Evolutionary conservation across 345 rosid genomes (phyloP).

Genomic region (Carallia brachiata): DNA sequence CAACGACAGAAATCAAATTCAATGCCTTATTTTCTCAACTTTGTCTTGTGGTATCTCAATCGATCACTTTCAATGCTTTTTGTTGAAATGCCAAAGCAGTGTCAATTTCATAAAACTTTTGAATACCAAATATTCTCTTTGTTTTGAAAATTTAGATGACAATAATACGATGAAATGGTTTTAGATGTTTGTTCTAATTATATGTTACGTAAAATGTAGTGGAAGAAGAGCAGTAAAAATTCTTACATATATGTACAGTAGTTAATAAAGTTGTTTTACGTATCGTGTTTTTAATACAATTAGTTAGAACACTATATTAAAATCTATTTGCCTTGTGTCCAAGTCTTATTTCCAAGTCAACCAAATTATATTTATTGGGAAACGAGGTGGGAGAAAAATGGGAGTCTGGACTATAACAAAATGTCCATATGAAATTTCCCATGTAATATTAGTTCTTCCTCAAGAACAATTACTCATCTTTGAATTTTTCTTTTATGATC

Average conservation of each 20-base stretch:
- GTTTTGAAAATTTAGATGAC: neutral
- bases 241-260: neutral
- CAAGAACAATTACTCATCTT: too few relatives aligned
- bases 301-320: too few relatives aligned
- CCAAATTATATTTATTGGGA: too few relatives aligned
- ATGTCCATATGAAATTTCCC: too few relatives aligned
- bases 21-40: too few relatives aligned
- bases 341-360: too few relatives aligned
- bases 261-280: neutral
- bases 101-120: conserved; percentile 23
- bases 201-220: neutral
- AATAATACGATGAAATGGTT: neutral
- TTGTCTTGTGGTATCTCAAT: conserved; percentile 1
- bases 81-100: conserved; percentile 26
- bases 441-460: too few relatives aligned
- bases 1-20: neutral
- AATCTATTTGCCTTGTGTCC: too few relatives aligned
- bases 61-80: conserved; percentile 29
- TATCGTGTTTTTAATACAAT: too few relatives aligned
- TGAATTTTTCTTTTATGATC: too few relatives aligned
- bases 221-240: neutral
- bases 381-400: too few relatives aligned
- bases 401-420: too few relatives aligned
- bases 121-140: conserved; percentile 14
- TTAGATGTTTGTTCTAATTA: neutral